Evolutionary conservation across 805 yeast species (phyloP), one percentile per base, ranked within the genome.

Genomic region (Schwanniomyces sp.): DNA sequence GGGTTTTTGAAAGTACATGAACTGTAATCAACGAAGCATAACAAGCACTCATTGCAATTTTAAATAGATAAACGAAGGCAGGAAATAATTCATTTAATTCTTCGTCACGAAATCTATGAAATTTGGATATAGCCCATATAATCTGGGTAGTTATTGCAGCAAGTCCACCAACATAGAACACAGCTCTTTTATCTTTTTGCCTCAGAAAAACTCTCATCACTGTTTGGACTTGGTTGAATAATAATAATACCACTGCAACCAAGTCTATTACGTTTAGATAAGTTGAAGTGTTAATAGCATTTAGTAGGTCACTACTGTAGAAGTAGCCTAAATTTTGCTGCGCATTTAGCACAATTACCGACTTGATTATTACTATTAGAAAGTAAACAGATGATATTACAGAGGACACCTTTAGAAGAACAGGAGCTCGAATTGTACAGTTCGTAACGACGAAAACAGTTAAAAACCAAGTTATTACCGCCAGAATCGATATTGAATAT

Each of bases 181-280:
- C 75, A 29, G 82, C 67, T 46, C 89, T 70, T 57, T 84, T 85
- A 62, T 88, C 96, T 47, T 77, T 78, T 40, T 78, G 84, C 43
- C 95, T 71, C 45, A 80, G 78, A 55, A 86, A 86, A 26, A 86
- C 62, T 45, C 90, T 70, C 79, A 83, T 84, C 5, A 85, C 73
- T 29, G 86, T 82, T 56, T 85, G 88, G 0, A 86, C 88, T 61
- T 87, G 91, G 44, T 85, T 79, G 27, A 86, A 64, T 56, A 84
- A 86, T 24, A 85, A 70, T 5, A 85, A 55, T 10, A 84, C 59
- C 7, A 81, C 81, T 12, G 81, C 79, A 1, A 86, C 58, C 42
- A 85, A 71, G 58, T 84, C 88, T 11, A 86, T 66, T 3, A 79
- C 69, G 44, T 79, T 79, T 54, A 85, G 76, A 9, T 73, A 74